Evolutionary conservation across 2,329 filamentous ascomycete genomes (phyloP).

Genomic region (Neophaeococcomyces mojaviensis): DNA sequence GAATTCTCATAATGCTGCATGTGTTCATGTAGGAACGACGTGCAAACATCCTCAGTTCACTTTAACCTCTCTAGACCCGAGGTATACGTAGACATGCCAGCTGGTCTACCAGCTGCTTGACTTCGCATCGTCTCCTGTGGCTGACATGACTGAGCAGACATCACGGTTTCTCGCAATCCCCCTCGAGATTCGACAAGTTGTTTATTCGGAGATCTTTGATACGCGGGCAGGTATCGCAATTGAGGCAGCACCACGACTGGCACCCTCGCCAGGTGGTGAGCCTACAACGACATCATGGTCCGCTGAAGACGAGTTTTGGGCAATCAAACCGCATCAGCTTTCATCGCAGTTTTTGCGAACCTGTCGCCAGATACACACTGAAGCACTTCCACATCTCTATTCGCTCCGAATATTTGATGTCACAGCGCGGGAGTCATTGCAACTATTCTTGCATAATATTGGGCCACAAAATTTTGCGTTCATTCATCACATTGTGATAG

Average conservation of each 20-base stretch:
- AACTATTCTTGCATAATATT: conserved; percentile 7
- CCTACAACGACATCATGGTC: background rate
- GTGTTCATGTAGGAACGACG: too few relatives aligned
- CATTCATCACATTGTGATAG: conserved; percentile 12
- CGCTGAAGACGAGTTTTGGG: conserved; percentile 17
- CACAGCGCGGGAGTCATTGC: conserved; percentile 2
- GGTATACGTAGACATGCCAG: too few relatives aligned
- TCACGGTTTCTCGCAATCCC: conserved; percentile 15
- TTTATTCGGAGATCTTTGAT: conserved; percentile 16
- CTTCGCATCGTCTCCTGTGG: background rate
- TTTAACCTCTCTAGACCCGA: too few relatives aligned
- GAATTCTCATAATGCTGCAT: too few relatives aligned
- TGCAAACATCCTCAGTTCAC: too few relatives aligned
- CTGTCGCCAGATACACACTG: conserved; percentile 6
- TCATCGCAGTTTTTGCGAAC: conserved; percentile 24
- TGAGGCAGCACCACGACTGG: background rate
- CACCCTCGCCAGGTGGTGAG: background rate
- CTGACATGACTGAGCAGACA: background rate
- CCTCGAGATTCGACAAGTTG: conserved; percentile 17
- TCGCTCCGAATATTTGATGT: conserved; percentile 9
- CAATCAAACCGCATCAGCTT: conserved; percentile 18
- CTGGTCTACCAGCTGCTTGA: too few relatives aligned
- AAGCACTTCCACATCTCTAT: conserved; percentile 14
- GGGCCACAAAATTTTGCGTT: conserved; percentile 2
- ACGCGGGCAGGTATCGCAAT: background rate